Percentiles rank a stretch among this genome's conserved stretches.
Conservation (phyloP, 176 grass and related monocot genomes). For the Poa annua region DNA sequence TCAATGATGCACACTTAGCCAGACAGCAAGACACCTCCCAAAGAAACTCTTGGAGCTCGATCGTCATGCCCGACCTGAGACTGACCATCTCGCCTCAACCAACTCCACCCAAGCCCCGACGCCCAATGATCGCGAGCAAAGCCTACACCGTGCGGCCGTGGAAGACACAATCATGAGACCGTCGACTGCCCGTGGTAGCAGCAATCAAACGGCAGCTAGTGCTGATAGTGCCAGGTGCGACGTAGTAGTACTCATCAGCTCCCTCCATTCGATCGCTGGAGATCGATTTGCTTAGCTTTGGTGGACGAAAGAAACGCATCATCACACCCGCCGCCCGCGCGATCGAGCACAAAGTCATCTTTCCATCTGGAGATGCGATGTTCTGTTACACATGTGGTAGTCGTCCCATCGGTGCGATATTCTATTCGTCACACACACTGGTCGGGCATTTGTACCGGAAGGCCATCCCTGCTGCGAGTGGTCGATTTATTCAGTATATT, state of each 20-base stretch:
- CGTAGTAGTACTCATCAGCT: neutral
- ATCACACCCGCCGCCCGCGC: neutral
- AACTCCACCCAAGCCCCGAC: neutral
- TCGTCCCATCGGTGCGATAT: neutral
- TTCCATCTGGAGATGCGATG: neutral
- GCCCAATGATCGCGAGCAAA: neutral
- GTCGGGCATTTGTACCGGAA: neutral
- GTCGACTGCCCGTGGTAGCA: neutral
- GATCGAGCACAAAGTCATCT: neutral
- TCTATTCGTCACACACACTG: neutral
- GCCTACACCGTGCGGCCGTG: neutral
- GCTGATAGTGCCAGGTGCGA: neutral
- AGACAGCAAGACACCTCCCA: neutral
- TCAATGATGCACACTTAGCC: neutral
- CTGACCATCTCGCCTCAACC: neutral
- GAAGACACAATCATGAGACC: constrained; percentile 33
- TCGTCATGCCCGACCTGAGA: neutral
- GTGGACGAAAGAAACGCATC: neutral
- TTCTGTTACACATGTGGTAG: neutral
- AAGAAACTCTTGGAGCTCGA: neutral
- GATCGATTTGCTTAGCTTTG: neutral
- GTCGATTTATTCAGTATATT: too few relatives aligned
- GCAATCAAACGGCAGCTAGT: neutral
- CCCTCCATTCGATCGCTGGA: neutral
- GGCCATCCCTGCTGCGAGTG: too few relatives aligned